These are phyloP conservation scores for Ceratobasidium sp. DNA, from an alignment of 1,284 basidiomycete species.

Conservation along the genomic window DNA sequence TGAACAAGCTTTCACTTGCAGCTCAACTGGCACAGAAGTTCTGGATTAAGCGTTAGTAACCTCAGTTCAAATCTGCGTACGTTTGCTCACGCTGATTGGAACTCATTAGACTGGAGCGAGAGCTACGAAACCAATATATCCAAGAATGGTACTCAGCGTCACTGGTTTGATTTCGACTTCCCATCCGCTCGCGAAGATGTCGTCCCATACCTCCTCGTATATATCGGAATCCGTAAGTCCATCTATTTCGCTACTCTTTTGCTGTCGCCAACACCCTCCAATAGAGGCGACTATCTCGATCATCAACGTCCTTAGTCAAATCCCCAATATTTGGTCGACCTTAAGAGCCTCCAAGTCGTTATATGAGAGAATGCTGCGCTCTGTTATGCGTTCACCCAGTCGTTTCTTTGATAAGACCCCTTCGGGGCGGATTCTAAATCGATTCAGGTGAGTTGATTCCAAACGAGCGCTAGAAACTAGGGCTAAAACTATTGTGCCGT, in stretches of 20 bases:
- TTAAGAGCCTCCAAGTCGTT: slow-evolving; percentile 39
- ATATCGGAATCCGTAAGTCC: slow-evolving; percentile 35
- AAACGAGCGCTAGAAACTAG: background rate
- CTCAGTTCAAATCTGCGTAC: no score
- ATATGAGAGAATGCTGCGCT: slow-evolving; percentile 41
- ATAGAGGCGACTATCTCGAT: slow-evolving; percentile 23
- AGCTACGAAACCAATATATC: slow-evolving; percentile 4
- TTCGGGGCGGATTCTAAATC: slow-evolving; percentile 34
- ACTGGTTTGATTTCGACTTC: slow-evolving; percentile 3
- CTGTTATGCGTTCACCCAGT: slow-evolving; percentile 43
- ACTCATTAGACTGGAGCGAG: slow-evolving; percentile 40
- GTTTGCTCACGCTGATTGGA: no score
- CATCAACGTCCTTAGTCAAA: slow-evolving; percentile 1
- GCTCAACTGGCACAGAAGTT: slow-evolving; percentile 39
- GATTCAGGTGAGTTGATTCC: slow-evolving; percentile 1
- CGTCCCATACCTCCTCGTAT: slow-evolving; percentile 35
- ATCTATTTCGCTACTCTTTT: no score
- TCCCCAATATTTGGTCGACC: slow-evolving; percentile 25
- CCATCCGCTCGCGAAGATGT: slow-evolving; percentile 37
- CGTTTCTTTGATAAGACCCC: slow-evolving; percentile 47
- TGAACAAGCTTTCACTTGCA: background rate
- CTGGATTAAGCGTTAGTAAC: slow-evolving; percentile 43
- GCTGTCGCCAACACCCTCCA: no score
- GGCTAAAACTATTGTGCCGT: no score
- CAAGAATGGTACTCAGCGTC: no score